A percentile compares a stretch with the other conserved stretches of the same genome.
Conservation (phyloP, 1,139 yeast genomes). For the Pichia sp. region DNA sequence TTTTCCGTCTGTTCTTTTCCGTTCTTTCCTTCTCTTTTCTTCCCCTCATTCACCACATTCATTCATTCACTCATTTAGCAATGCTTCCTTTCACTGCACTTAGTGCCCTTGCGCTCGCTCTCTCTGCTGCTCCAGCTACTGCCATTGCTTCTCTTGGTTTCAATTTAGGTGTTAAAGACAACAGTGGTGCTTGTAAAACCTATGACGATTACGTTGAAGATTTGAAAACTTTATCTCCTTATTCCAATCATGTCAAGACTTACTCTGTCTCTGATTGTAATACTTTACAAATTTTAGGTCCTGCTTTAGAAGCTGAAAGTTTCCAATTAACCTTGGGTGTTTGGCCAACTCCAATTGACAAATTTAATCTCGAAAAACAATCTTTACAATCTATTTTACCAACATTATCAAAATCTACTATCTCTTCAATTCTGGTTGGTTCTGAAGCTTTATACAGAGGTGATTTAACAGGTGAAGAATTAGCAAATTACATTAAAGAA, state of each 20-base stretch:
- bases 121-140: constrained; percentile 18
- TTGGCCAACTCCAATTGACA: constrained; percentile 84
- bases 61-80: constrained; percentile 24
- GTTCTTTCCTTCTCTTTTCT: constrained; percentile 19
- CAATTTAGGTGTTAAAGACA: constrained; percentile 74
- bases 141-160: constrained; percentile 35
- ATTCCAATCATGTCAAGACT: constrained; percentile 64
- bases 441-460: constrained; percentile 88
- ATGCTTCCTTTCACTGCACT: constrained; percentile 26
- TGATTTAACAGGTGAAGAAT: constrained; percentile 63
- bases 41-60: constrained; percentile 13
- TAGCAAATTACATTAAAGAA: constrained; percentile 57
- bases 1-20: constrained; percentile 4
- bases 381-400: constrained; percentile 72
- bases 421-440: constrained; percentile 76
- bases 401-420: constrained; percentile 55
- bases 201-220: constrained; percentile 62
- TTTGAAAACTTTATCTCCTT: constrained; percentile 47
- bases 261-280: constrained; percentile 87
- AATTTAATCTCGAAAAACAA: constrained; percentile 60
- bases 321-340: constrained; percentile 71
- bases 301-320: constrained; percentile 74
- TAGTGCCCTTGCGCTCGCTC: constrained; percentile 29
- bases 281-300: constrained; percentile 75
- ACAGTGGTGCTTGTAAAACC: constrained; percentile 65